Base-by-base conservation (phyloP, 2,329 filamentous ascomycete species). In the Beauveria brongniartii region DNA sequence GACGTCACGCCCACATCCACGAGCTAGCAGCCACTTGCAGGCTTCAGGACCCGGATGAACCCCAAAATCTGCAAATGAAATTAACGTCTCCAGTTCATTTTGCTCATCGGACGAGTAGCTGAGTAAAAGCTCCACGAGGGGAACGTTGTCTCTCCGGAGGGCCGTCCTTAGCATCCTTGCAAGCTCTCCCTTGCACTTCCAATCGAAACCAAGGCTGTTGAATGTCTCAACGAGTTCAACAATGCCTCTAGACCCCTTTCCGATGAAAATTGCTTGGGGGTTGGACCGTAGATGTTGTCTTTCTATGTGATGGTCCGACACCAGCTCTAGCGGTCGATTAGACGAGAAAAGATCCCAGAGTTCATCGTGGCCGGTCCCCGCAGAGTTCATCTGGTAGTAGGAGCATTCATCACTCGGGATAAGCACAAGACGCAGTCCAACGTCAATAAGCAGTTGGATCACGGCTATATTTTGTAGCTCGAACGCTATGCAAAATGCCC, bases 281-380 rank as follows among this genome's bases (percentile, higher is more conserved):
- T 1, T 2, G 4, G 1, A 10, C 5, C 1, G 3, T 43, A 55
- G 24, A 5, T 28, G 9, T 28, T 12, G 10, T 2, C 12, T 5
- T 12, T 51, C 24, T 20, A 1, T 14, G 1, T 3, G 6, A 43
- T 24, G 22, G 9, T 28, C 5, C 14, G 24, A 5, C 24, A 44
- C 40, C 8, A 30, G 4, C 6, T 26, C 9, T n/a, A 56, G 20
- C 7, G 43, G 54, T 4, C 16, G 43, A 46, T n/a, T 4, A 20
- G 54, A 34, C 12, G 43, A 56, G 4, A 52, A 14, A 10, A 59
- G 37, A 12, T 59, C 56, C 56, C 56, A 59, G 37, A 44, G 8
- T 16, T 44, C 56, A 40, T 59, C 56, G 40, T 51, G 37, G 3
- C 56, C 56, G 6, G 20, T 12, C 16, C 22, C 24, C 5, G 37